Conservation (phyloP, 805 yeast species). For the Ogataea nakhonphanomensis region DNA sequence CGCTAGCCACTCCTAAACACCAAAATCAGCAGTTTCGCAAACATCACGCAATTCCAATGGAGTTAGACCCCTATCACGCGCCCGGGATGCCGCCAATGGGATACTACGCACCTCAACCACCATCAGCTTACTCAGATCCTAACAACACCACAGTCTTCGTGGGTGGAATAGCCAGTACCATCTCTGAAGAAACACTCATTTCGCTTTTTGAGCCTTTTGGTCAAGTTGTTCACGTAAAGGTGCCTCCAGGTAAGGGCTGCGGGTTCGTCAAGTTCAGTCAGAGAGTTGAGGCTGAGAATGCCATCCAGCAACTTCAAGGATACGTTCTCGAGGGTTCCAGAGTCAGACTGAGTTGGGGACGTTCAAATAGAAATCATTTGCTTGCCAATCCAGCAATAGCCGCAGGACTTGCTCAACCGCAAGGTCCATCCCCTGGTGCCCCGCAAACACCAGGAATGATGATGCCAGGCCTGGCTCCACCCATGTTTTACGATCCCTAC, state of each 20-base stretch:
- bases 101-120: conserved; percentile 23
- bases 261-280: conserved; percentile 70
- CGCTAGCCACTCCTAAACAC: conserved; percentile 73
- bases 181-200: conserved; percentile 57
- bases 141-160: conserved; percentile 74
- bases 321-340: conserved; percentile 71
- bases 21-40: conserved; percentile 24
- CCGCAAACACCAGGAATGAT: conserved; percentile 26
- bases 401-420: conserved; percentile 22
- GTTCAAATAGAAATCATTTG: conserved; percentile 35
- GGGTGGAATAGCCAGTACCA: conserved; percentile 63
- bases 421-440: conserved; percentile 15
- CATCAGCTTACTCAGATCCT: conserved; percentile 45
- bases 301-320: conserved; percentile 78
- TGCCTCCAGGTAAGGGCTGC: conserved; percentile 77
- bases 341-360: conserved; percentile 74
- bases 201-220: conserved; percentile 73
- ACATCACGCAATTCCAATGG: conserved; percentile 22
- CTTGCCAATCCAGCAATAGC: conserved; percentile 19
- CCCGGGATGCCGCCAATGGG: conserved; percentile 25
- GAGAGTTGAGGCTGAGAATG: conserved; percentile 71
- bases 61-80: conserved; percentile 21
- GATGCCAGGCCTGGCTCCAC: conserved; percentile 31
- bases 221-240: conserved; percentile 61
- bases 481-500: conserved; percentile 34